Evolutionary conservation across 2,329 filamentous ascomycete species (phyloP).

Genomic region (Phaeosphaeriaceae sp.): DNA sequence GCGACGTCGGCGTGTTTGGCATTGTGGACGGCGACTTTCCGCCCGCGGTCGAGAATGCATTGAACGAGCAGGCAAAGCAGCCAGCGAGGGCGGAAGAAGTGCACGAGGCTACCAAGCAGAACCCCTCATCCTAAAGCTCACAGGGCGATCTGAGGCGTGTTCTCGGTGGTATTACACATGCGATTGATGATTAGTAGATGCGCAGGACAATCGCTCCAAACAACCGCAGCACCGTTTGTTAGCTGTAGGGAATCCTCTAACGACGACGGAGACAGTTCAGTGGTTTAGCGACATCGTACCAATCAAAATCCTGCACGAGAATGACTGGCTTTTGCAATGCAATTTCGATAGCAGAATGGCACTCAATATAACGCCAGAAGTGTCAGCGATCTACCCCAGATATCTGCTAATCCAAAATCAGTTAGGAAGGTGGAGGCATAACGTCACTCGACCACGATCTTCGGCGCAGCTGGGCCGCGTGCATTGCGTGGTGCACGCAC

Average conservation of each 20-base stretch:
- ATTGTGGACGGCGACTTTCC: constrained; percentile 37
- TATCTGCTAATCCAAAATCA: not conserved
- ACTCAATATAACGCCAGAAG: not conserved
- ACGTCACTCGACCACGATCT: constrained; percentile 14
- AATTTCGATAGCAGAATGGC: not conserved
- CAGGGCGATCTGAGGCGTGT: not conserved
- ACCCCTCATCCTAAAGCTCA: constrained; percentile 6
- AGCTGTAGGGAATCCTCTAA: not conserved
- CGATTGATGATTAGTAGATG: not conserved
- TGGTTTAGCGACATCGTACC: not conserved
- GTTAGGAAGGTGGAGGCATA: constrained; percentile 16
- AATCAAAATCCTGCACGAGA: not conserved
- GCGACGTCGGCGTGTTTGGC: constrained; percentile 47
- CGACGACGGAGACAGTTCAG: not conserved
- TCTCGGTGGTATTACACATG: not conserved
- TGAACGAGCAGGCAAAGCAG: constrained; percentile 13
- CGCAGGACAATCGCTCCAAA: not conserved
- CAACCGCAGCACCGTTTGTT: not conserved
- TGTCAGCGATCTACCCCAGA: not conserved
- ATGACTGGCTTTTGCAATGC: not conserved
- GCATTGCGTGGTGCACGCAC: constrained; percentile 7
- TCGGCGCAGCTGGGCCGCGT: not conserved
- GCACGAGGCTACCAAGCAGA: constrained; percentile 25
- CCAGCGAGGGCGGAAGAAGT: constrained; percentile 15
- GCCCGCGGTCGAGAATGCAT: constrained; percentile 17